phyloP scores from a whole-genome alignment of 306 rosid genomes.

The Vicia villosa region DNA sequence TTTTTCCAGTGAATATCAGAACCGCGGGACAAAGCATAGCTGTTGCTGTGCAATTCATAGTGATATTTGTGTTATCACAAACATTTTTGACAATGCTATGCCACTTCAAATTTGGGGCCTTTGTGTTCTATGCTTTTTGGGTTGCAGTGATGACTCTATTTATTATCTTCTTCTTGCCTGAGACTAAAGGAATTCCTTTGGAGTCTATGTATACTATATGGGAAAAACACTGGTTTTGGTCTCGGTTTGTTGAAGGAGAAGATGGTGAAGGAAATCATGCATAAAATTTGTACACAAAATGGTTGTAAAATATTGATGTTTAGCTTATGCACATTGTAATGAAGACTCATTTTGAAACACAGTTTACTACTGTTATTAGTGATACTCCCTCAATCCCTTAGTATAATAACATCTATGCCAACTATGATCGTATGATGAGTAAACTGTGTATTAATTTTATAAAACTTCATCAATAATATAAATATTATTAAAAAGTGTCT shows the following conservation, averaged over 20 bases:
- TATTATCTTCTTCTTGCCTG: constrained; percentile 45
- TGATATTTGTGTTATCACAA: constrained; percentile 53
- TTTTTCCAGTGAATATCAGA: constrained; percentile 63
- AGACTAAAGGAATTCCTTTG: constrained; percentile 71
- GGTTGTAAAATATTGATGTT: neutral
- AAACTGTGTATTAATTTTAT: neutral
- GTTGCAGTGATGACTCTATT: constrained; percentile 60
- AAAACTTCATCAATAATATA: too few relatives aligned
- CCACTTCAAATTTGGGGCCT: constrained; percentile 68
- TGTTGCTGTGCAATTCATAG: constrained; percentile 48
- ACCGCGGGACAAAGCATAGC: constrained; percentile 70
- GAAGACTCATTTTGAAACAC: too few relatives aligned
- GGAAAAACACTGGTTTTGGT: constrained; percentile 76
- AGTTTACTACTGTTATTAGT: neutral
- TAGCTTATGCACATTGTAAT: neutral
- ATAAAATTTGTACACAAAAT: neutral
- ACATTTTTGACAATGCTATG: constrained; percentile 71
- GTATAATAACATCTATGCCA: neutral
- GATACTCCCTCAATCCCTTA: neutral
- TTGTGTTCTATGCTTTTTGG: constrained; percentile 71
- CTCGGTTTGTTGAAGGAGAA: constrained; percentile 43
- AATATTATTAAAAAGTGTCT: too few relatives aligned
- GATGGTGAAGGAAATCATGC: neutral
- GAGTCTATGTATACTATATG: constrained; percentile 58
- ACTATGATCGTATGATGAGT: neutral